Percentiles rank a stretch among this genome's conserved stretches.
Evolutionary conservation across 2,329 filamentous ascomycete species (phyloP).

Genomic region (Knufia fluminis): DNA sequence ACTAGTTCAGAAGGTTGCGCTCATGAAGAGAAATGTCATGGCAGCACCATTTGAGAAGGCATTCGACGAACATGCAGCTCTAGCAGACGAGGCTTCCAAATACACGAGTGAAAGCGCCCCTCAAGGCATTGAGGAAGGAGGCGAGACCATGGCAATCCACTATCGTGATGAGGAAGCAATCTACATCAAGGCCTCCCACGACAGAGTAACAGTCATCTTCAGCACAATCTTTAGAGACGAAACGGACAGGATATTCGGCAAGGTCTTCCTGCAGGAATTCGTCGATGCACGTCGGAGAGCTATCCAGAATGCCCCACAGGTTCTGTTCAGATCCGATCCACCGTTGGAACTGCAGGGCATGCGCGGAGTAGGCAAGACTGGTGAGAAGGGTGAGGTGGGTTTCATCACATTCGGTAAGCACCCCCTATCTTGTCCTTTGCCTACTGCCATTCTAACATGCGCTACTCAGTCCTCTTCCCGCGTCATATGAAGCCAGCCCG

Average conservation of each 20-base stretch:
- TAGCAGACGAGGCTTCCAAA: conserved; percentile 80
- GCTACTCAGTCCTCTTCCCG: conserved; percentile 66
- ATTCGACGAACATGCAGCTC: conserved; percentile 79
- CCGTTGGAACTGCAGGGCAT: conserved; percentile 84
- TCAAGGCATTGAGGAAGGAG: conserved; percentile 79
- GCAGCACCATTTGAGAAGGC: conserved; percentile 96
- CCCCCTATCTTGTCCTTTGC: background rate
- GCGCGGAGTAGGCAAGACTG: conserved; percentile 66
- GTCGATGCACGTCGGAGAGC: conserved; percentile 90
- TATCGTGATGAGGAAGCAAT: conserved; percentile 99
- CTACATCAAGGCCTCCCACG: conserved; percentile 94
- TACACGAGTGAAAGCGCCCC: conserved; percentile 92
- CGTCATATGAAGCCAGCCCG: conserved; percentile 84
- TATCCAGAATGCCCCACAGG: conserved; percentile 96
- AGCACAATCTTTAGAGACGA: conserved; percentile 97
- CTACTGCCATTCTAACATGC: background rate
- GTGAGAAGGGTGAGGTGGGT: conserved; percentile 71
- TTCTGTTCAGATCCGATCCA: conserved; percentile 89
- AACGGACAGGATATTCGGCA: conserved; percentile 93
- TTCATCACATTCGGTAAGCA: conserved; percentile 91
- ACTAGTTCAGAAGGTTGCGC: conserved; percentile 73
- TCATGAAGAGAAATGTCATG: conserved; percentile 98
- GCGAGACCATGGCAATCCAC: conserved; percentile 89
- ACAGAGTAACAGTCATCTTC: conserved; percentile 97
- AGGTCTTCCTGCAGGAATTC: conserved; percentile 97